Evolutionary conservation across 208 protist genomes (phyloP), one percentile per base, ranked within the genome.

Genomic region (Kentomonas sorsogonicus): DNA sequence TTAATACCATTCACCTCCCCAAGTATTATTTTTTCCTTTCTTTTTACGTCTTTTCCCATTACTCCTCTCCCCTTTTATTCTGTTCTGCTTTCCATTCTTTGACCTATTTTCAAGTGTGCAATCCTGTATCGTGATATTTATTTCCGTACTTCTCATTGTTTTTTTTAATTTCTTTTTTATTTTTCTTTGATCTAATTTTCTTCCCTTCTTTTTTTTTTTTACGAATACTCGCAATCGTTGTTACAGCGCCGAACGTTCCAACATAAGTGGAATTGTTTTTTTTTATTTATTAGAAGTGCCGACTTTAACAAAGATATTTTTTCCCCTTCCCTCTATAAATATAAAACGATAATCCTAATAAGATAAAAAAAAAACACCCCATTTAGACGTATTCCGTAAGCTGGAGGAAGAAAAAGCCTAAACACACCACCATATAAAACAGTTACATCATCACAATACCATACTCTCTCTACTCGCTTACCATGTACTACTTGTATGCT

Each of bases 401-500:
- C n/a, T n/a, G n/a, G n/a, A n/a, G n/a, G n/a, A n/a, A n/a, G n/a
- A n/a, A n/a, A n/a, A n/a, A n/a, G n/a, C n/a, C n/a, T n/a, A n/a
- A n/a, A n/a, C n/a, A n/a, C n/a, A n/a, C n/a, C n/a, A n/a, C n/a
- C n/a, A n/a, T n/a, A n/a, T n/a, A n/a, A n/a, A n/a, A n/a, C n/a
- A n/a, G n/a, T n/a, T n/a, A n/a, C n/a, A n/a, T n/a, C n/a, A n/a
- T n/a, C n/a, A n/a, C n/a, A n/a, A n/a, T n/a, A n/a, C n/a, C n/a
- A n/a, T 45, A 13, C n/a, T n/a, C n/a, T n/a, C n/a, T n/a, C n/a
- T n/a, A n/a, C n/a, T n/a, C n/a, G n/a, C 48, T 34, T n/a, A n/a
- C n/a, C 40, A 86, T 86, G 78, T 82, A 71, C 58, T 86, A 66
- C 46, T 67, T 66, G 7, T 68, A 62, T 43, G 78, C 74, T 9